These are phyloP conservation scores for Cadophora sp. DNA, from an alignment of 2,329 filamentous ascomycete species.

Conservation along the genomic window DNA sequence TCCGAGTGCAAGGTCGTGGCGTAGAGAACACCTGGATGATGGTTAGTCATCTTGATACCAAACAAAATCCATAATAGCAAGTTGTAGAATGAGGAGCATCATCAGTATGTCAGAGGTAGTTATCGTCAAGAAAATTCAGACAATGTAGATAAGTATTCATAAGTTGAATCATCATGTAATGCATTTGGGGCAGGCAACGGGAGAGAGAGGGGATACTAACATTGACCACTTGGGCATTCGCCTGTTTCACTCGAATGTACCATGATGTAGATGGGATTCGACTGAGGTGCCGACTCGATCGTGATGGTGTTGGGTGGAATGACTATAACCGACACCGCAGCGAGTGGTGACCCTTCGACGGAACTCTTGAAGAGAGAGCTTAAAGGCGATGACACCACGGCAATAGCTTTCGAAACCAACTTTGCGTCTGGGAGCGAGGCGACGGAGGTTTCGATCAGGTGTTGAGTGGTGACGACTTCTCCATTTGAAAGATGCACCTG, in stretches of 20 bases:
- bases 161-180: conserved; percentile 82
- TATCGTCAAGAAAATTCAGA: conserved; percentile 93
- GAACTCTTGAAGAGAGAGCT: conserved; percentile 70
- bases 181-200: conserved; percentile 33
- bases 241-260: conserved; percentile 90
- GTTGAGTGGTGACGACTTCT: conserved; percentile 61
- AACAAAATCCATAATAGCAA: conserved; percentile 19
- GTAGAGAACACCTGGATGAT: conserved; percentile 46
- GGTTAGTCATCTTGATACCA: conserved; percentile 33
- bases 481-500: conserved; percentile 58
- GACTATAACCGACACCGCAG: conserved; percentile 75
- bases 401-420: conserved; percentile 66
- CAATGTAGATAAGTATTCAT: conserved; percentile 99
- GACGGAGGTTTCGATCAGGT: conserved; percentile 54
- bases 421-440: conserved; percentile 24
- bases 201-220: conserved; percentile 66
- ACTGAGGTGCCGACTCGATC: conserved; percentile 45
- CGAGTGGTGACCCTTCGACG: conserved; percentile 76
- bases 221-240: conserved; percentile 86
- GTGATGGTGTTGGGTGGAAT: conserved; percentile 62
- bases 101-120: conserved; percentile 90
- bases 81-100: conserved; percentile 47
- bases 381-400: conserved; percentile 72
- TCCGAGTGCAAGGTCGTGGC: conserved; percentile 37
- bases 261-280: conserved; percentile 63